phyloP scores from a whole-genome alignment of 139 green algal species.

The Desmodesmus armatus region DNA sequence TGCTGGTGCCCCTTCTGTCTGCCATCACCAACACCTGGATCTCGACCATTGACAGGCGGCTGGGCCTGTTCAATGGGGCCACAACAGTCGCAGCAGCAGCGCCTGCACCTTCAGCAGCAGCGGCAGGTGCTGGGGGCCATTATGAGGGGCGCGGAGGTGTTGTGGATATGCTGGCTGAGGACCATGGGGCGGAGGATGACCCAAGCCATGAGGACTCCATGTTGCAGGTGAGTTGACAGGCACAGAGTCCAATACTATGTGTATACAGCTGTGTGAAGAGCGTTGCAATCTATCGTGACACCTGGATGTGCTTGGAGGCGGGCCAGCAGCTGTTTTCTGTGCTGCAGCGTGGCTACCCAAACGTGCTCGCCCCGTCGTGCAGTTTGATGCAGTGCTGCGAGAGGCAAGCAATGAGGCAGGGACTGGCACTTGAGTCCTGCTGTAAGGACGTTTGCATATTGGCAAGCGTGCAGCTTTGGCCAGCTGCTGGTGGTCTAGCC shows the following conservation, averaged over 20 bases:
- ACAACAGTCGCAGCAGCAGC: conserved; percentile 5
- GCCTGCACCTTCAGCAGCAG: neutral
- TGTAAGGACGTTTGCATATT: too few species aligned
- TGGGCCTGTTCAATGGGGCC: conserved; percentile 74
- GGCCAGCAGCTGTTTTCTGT: too few species aligned
- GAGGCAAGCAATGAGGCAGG: neutral
- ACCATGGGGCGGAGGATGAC: neutral
- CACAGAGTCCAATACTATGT: too few species aligned
- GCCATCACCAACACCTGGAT: conserved; percentile 69
- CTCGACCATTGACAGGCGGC: conserved; percentile 53
- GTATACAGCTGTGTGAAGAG: too few species aligned
- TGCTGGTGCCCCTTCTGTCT: conserved; percentile 66
- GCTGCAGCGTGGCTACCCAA: too few species aligned
- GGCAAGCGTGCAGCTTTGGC: too few species aligned
- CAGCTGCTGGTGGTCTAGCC: neutral
- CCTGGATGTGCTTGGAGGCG: too few species aligned
- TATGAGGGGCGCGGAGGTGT: neutral
- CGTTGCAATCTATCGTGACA: too few species aligned
- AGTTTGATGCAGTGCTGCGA: neutral
- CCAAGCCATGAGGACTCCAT: conserved; percentile 15
- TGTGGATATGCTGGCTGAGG: neutral
- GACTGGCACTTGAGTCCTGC: too few species aligned
- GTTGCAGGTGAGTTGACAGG: conserved; percentile 42
- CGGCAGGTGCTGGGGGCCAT: neutral
- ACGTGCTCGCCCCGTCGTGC: neutral